phyloP scores from a whole-genome alignment of 768 basidiomycete species.

The Rhodotorula toruloides region DNA sequence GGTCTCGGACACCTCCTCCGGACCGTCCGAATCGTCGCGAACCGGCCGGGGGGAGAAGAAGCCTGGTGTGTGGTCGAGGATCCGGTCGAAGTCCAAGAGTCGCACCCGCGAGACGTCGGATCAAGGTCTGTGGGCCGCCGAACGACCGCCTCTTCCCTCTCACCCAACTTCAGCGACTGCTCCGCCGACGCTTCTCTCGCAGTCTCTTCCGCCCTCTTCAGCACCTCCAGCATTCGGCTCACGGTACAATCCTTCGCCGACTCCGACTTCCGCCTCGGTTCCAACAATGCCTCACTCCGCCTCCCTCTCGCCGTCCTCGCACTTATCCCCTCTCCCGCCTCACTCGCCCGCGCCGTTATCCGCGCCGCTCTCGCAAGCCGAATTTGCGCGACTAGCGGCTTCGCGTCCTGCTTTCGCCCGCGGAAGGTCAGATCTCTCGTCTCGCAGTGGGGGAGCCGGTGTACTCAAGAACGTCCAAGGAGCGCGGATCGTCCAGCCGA shows the following conservation, averaged over 20 bases:
- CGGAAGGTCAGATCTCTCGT: background rate
- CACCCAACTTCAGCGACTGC: background rate
- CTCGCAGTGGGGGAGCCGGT: background rate
- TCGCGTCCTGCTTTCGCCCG: conserved; percentile 15
- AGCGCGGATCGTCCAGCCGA: background rate
- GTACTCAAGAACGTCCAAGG: conserved; percentile 6
- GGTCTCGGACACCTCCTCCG: conserved; percentile 1
- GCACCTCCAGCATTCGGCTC: no score
- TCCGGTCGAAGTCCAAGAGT: conserved; percentile 1
- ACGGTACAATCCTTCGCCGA: no score
- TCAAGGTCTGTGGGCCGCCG: background rate
- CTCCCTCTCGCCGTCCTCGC: background rate
- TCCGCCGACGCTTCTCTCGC: background rate
- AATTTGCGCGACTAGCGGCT: conserved; percentile 6
- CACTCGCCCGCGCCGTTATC: background rate
- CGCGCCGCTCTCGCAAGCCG: background rate
- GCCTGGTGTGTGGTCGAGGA: conserved; percentile 3
- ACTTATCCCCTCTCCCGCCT: background rate
- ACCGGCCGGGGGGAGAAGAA: no score
- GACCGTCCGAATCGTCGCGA: background rate
- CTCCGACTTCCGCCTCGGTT: background rate
- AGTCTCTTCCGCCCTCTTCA: no score
- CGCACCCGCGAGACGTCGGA: background rate
- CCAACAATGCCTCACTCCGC: background rate
- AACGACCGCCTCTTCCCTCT: background rate